phyloP scores from a whole-genome alignment of 1,284 basidiomycete genomes.

The Pseudomicrostroma phylloplanum region DNA sequence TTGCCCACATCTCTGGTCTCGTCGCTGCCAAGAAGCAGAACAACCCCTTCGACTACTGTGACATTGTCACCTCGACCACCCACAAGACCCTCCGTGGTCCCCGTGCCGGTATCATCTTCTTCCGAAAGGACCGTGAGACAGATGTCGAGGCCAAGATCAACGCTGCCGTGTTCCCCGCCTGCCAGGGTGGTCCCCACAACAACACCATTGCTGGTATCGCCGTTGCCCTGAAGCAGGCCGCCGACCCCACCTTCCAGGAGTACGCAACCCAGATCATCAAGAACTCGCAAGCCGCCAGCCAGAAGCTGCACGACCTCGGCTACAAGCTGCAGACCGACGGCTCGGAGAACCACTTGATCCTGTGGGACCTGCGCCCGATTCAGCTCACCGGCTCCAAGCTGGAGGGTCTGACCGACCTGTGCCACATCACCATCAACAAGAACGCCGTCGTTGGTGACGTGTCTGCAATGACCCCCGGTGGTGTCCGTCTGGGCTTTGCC shows the following conservation, averaged over 20 bases:
- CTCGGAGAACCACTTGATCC: slow-evolving; percentile 94
- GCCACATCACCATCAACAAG: slow-evolving; percentile 72
- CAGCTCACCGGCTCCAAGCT: slow-evolving; percentile 95
- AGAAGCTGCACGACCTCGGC: slow-evolving; percentile 41
- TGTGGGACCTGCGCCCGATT: slow-evolving; percentile 94
- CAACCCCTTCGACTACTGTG: slow-evolving; percentile 92
- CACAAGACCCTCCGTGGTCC: slow-evolving; percentile 99
- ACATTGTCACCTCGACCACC: slow-evolving; percentile 62
- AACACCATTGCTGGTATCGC: slow-evolving; percentile 96
- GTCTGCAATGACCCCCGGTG: slow-evolving; percentile 92
- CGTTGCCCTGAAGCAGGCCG: slow-evolving; percentile 87
- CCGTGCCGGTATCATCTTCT: slow-evolving; percentile 97
- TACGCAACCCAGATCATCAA: slow-evolving; percentile 93
- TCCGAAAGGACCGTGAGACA: slow-evolving; percentile 80
- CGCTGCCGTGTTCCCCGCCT: slow-evolving; percentile 98
- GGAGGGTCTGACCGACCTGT: slow-evolving; percentile 94
- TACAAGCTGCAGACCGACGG: slow-evolving; percentile 94
- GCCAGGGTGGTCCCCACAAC: slow-evolving; percentile 99
- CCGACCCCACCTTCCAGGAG: slow-evolving; percentile 79
- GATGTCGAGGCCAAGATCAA: slow-evolving; percentile 94
- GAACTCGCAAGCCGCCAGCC: slow-evolving; percentile 47
- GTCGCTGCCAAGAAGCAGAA: slow-evolving; percentile 87
- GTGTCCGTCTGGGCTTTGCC: slow-evolving; percentile 90
- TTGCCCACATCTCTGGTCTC: slow-evolving; percentile 94
- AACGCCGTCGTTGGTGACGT: slow-evolving; percentile 91